phyloP scores from a whole-genome alignment of 805 yeast species.

The Clavispora asparagi region DNA sequence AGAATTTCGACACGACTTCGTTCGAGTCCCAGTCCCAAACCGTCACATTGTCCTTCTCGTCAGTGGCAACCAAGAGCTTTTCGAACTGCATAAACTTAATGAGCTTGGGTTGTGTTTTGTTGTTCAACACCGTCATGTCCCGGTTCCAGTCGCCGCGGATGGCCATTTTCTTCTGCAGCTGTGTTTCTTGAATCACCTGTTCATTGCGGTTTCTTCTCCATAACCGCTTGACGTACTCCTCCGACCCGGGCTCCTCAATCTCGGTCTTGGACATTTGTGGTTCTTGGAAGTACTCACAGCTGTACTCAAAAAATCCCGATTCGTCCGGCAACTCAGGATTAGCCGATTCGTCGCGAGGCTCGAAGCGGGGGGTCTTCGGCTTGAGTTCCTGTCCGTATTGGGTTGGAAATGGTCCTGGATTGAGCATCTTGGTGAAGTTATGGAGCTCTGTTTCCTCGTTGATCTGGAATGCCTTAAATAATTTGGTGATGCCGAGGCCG shows the following conservation, averaged over 20 bases:
- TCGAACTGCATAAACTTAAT: conserved; percentile 88
- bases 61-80: conserved; percentile 70
- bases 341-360: conserved; percentile 26
- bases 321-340: conserved; percentile 47
- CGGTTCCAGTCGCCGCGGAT: conserved; percentile 83
- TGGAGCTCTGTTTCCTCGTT: conserved; percentile 38
- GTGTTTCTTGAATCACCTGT: conserved; percentile 78
- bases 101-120: conserved; percentile 73
- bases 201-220: conserved; percentile 94
- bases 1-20: conserved; percentile 58
- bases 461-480: conserved; percentile 35
- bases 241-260: conserved; percentile 87
- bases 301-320: conserved; percentile 66
- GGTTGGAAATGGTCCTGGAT: conserved; percentile 30
- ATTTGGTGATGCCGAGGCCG: conserved; percentile 28
- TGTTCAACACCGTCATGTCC: conserved; percentile 53
- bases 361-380: conserved; percentile 57
- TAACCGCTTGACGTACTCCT: conserved; percentile 69
- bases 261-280: conserved; percentile 88
- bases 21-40: conserved; percentile 84
- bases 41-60: conserved; percentile 76
- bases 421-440: conserved; percentile 31
- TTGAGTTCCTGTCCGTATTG: conserved; percentile 40
- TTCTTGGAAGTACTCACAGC: conserved; percentile 90
- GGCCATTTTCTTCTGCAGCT: conserved; percentile 80